Evolutionary conservation across 2,329 filamentous ascomycete species (phyloP), one percentile per base, ranked within the genome.

Genomic region (Fusarium sp.): DNA sequence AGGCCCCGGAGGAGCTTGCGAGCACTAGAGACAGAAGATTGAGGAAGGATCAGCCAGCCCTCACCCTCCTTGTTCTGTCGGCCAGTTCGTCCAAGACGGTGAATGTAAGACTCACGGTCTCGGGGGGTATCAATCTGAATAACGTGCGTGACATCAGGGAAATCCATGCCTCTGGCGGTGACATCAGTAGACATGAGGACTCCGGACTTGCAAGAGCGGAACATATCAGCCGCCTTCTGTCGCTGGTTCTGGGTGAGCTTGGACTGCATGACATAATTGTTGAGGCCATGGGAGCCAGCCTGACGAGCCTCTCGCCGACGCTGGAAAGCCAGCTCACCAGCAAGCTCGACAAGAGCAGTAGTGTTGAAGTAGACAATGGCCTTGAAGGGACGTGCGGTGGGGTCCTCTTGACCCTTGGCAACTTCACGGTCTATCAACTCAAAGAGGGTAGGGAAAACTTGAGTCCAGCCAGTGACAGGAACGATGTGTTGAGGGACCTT

Each of bases 351-450:
- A 63, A 90, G 83, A 24, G 86, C 85, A 1, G 91, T 96, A 22
- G 90, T 92, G 70, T 91, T 91, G 75, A 94, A 90, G 79, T 97
- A 99, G 38, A 97, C 81, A 58, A 99, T 96, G n/a, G 92, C 92
- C 83, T 99, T 99, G 85, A 98, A 97, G 0, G 92, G 91, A 13
- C 76, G 76, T 4, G 61, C 70, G 5, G 75, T 74, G 2, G 69
- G 75, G 61, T 81, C 78, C 61, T 76, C 71, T 2, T 64, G 69
- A 19, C 78, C 74, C 24, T 79, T 77, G 28, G 80, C 68, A n/a
- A 82, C 75, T 68, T 90, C 87, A 32, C 84, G 83, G 51, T 88
- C 79, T 42, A 89, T 80, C 47, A 97, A 83, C 76, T 98, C 93
- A 50, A 95, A 82, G 19, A 98, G 75, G 3, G 89, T 78, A 13